Evolutionary conservation across 192 early-diverging fungal species (phyloP).

Genomic region (Funneliformis mosseae): DNA sequence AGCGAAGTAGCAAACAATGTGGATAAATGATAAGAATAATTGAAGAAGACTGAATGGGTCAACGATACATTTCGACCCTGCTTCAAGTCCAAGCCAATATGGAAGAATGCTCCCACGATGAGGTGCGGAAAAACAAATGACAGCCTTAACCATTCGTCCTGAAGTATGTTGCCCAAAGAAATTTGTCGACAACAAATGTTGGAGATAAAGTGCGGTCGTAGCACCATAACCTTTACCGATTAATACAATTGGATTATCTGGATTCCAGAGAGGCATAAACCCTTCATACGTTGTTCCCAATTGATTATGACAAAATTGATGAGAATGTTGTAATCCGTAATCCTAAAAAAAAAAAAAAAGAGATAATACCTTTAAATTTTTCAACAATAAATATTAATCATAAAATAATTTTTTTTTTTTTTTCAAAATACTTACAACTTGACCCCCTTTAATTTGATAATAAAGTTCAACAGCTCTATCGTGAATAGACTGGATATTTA

Average conservation of each 20-base stretch:
- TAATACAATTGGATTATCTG: slow-evolving; percentile 30
- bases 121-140: slow-evolving; percentile 30
- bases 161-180: slow-evolving; percentile 26
- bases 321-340: slow-evolving; percentile 23
- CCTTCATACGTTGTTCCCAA: slow-evolving; percentile 29
- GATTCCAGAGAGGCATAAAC: slow-evolving; percentile 20
- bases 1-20: slow-evolving; percentile 25
- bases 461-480: slow-evolving; percentile 31
- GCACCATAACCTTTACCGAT: slow-evolving; percentile 35
- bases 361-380: neutral
- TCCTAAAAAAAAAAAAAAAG: slow-evolving; percentile 4
- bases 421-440: slow-evolving; percentile 27
- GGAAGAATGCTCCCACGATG: slow-evolving; percentile 31
- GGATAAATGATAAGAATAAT: slow-evolving; percentile 14
- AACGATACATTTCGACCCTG: slow-evolving; percentile 26
- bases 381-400: too few species aligned
- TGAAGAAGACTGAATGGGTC: neutral
- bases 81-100: slow-evolving; percentile 28
- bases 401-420: neutral
- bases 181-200: slow-evolving; percentile 24
- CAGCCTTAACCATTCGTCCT: slow-evolving; percentile 22
- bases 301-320: slow-evolving; percentile 28
- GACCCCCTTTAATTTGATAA: slow-evolving; percentile 33
- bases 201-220: slow-evolving; percentile 28
- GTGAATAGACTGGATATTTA: slow-evolving; percentile 18